Conservation (phyloP, 192 early-diverging fungal genomes). For the Backusella tarrabulga region DNA sequence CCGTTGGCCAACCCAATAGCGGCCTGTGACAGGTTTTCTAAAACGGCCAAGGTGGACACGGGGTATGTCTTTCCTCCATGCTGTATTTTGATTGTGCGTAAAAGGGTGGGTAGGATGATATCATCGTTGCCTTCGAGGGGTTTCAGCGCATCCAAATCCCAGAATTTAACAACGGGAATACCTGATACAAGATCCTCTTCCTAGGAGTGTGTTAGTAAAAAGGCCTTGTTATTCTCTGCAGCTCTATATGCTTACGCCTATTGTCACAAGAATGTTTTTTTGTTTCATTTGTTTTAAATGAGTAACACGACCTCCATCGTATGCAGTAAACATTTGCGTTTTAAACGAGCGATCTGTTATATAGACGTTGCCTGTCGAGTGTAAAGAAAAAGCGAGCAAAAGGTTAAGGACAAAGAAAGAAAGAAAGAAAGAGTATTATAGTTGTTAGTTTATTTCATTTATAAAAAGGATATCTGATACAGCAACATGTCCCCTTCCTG, state of each 20-base stretch:
- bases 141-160: conserved; percentile 66
- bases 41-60: conserved; percentile 68
- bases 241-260: conserved; percentile 59
- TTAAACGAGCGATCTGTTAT: conserved; percentile 65
- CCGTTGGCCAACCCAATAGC: conserved; percentile 94
- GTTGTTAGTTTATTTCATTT: too few species aligned
- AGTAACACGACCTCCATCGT: conserved; percentile 64
- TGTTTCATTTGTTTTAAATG: conserved; percentile 82
- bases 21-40: conserved; percentile 81
- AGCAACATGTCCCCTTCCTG: conserved; percentile 13
- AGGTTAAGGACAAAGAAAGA: neutral
- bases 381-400: conserved; percentile 12
- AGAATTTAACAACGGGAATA: conserved; percentile 70
- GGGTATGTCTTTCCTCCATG: conserved; percentile 65
- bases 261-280: conserved; percentile 75
- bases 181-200: conserved; percentile 44
- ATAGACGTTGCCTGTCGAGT: conserved; percentile 58
- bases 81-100: conserved; percentile 66
- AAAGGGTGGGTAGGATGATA: conserved; percentile 52
- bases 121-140: conserved; percentile 32
- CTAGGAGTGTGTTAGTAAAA: conserved; percentile 20
- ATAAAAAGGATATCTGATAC: conserved; percentile 17
- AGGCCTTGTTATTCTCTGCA: neutral
- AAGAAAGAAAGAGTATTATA: too few species aligned
- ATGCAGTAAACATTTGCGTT: conserved; percentile 63